Percentiles rank a stretch among this genome's conserved stretches.
Conservation (phyloP, 192 early-diverging fungal genomes). For the Podila epicladia region DNA sequence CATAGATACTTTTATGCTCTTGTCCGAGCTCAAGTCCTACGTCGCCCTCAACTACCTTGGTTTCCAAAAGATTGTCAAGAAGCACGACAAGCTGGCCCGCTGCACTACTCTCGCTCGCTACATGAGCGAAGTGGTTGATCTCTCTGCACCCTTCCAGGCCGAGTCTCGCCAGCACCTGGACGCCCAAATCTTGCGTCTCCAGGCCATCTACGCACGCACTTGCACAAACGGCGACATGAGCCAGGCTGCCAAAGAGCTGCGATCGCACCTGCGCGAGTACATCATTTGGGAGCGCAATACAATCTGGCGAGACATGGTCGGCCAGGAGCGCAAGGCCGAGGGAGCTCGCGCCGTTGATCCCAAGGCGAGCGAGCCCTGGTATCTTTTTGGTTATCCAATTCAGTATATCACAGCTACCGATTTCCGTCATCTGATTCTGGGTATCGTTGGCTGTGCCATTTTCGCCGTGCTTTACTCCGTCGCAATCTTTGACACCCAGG, state of each 20-base stretch:
- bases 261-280: slow-evolving; percentile 69
- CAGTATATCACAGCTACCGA: slow-evolving; percentile 8
- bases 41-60: slow-evolving; percentile 88
- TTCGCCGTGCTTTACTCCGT: slow-evolving; percentile 68
- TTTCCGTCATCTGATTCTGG: slow-evolving; percentile 33
- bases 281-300: slow-evolving; percentile 81
- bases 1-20: slow-evolving; percentile 58
- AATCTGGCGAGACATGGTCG: slow-evolving; percentile 83
- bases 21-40: slow-evolving; percentile 86
- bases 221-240: slow-evolving; percentile 64
- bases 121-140: slow-evolving; percentile 61
- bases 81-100: slow-evolving; percentile 91
- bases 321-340: slow-evolving; percentile 65
- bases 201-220: slow-evolving; percentile 69
- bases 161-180: slow-evolving; percentile 60
- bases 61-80: slow-evolving; percentile 93
- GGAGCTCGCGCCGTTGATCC: slow-evolving; percentile 51
- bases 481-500: slow-evolving; percentile 69
- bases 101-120: slow-evolving; percentile 52
- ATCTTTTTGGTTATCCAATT: slow-evolving; percentile 25
- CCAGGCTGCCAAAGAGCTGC: slow-evolving; percentile 67
- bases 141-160: slow-evolving; percentile 63
- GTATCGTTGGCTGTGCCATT: slow-evolving; percentile 60
- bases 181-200: slow-evolving; percentile 60
- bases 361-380: slow-evolving; percentile 30